These are phyloP conservation scores for Cystobasidium ongulense DNA, from an alignment of 768 basidiomycete species.

Conservation along the genomic window DNA sequence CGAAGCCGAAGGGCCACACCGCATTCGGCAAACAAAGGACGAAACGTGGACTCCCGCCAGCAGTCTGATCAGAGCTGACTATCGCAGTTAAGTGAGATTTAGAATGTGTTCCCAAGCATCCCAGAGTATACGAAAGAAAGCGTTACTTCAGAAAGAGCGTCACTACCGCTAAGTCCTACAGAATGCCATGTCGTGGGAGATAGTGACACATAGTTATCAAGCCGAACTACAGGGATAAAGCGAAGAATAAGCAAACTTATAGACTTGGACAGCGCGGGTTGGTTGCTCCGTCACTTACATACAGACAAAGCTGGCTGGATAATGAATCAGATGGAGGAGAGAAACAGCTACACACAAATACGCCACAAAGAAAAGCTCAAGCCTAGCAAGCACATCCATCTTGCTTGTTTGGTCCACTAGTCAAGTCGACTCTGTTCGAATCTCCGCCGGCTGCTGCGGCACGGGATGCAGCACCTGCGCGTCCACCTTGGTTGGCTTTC, in stretches of 20 bases:
- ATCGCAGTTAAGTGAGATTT: too few relatives aligned
- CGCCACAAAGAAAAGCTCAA: neutral
- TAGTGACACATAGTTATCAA: too few relatives aligned
- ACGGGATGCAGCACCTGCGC: slow-evolving; percentile 41
- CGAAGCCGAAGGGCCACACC: neutral
- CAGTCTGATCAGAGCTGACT: too few relatives aligned
- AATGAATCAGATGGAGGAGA: neutral
- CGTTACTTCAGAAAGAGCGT: too few relatives aligned
- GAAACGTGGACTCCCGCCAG: neutral
- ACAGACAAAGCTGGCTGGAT: neutral
- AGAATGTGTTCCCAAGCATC: too few relatives aligned
- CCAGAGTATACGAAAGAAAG: too few relatives aligned
- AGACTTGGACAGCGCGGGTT: too few relatives aligned
- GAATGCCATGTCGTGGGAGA: too few relatives aligned
- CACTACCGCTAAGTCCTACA: too few relatives aligned
- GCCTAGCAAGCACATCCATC: slow-evolving; percentile 43
- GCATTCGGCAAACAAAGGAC: neutral
- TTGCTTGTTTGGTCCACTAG: slow-evolving; percentile 43
- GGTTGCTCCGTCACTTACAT: too few relatives aligned
- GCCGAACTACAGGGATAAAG: too few relatives aligned
- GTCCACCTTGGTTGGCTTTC: slow-evolving; percentile 45
- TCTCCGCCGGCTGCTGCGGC: slow-evolving; percentile 46
- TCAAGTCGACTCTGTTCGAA: slow-evolving; percentile 43
- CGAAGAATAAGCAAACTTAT: too few relatives aligned
- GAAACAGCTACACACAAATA: neutral